These are phyloP conservation scores for Acrodontium crateriforme DNA, from an alignment of 2,329 filamentous ascomycete genomes.

Conservation along the genomic window DNA sequence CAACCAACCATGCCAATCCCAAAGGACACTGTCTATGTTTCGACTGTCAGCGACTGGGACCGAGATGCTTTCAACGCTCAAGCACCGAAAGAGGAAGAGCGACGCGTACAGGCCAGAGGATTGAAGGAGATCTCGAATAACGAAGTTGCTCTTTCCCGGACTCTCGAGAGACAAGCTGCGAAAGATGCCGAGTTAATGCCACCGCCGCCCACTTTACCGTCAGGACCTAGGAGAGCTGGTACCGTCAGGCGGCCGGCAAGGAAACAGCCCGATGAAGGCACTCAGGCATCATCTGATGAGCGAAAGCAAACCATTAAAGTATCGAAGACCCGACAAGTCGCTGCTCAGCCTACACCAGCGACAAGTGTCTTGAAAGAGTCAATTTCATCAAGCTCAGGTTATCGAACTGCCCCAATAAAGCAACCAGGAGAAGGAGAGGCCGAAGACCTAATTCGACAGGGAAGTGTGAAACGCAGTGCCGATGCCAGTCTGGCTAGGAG, in stretches of 20 bases:
- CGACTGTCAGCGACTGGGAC: constrained; percentile 22
- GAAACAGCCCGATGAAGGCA: constrained; percentile 22
- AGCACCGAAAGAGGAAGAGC: constrained; percentile 16
- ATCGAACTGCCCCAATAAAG: constrained; percentile 12
- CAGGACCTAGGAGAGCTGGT: constrained; percentile 13
- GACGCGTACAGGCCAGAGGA: constrained; percentile 26
- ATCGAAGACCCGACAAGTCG: constrained; percentile 8
- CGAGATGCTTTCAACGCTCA: constrained; percentile 24
- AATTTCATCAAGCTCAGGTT: constrained; percentile 12
- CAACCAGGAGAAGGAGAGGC: constrained; percentile 12
- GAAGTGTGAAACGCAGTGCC: constrained; percentile 17
- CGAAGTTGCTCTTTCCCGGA: constrained; percentile 18
- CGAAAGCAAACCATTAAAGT: constrained; percentile 10
- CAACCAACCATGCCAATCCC: constrained; percentile 37
- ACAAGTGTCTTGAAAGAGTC: constrained; percentile 12
- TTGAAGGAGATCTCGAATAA: constrained; percentile 35
- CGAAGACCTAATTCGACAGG: constrained; percentile 13
- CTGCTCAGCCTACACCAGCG: constrained; percentile 5
- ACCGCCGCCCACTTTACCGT: constrained; percentile 13
- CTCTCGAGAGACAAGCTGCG: constrained; percentile 8
- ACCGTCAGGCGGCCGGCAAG: constrained; percentile 17
- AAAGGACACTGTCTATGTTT: constrained; percentile 34
- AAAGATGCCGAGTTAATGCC: constrained; percentile 22
- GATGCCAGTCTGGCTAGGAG: constrained; percentile 24
- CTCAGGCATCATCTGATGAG: constrained; percentile 15